A percentile compares a stretch with the other conserved stretches of the same genome.
Evolutionary conservation across 2,329 filamentous ascomycete species (phyloP).

Genomic region (Talaromyces sp.): DNA sequence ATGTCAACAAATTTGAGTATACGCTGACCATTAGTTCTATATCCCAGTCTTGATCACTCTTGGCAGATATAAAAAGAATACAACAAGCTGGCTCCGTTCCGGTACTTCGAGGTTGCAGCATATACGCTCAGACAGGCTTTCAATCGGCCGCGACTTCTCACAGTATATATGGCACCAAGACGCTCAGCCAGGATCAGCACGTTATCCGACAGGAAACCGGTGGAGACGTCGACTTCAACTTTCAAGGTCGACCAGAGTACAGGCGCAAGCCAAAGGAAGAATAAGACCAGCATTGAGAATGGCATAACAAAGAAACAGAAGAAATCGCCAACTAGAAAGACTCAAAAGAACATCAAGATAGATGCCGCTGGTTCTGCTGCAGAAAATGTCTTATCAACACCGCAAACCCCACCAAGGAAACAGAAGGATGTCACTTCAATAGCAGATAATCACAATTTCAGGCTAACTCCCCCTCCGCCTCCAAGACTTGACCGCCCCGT

Average conservation of each 20-base stretch:
- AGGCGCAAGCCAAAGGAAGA: constrained; percentile 20
- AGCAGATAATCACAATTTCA: constrained; percentile 33
- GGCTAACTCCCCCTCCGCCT: constrained; percentile 35
- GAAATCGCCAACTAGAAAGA: background rate
- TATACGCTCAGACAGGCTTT: background rate
- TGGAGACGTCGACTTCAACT: constrained; percentile 7
- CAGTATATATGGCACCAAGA: constrained; percentile 45
- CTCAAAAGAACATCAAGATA: background rate
- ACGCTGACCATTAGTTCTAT: background rate
- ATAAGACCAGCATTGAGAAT: constrained; percentile 21
- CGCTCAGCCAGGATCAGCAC: constrained; percentile 47
- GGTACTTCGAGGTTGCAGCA: background rate
- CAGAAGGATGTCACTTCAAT: constrained; percentile 3
- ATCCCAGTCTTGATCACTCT: background rate
- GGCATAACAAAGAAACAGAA: constrained; percentile 25
- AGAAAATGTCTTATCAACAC: constrained; percentile 13
- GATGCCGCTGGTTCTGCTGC: background rate
- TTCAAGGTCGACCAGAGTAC: constrained; percentile 7
- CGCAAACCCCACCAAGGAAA: constrained; percentile 32
- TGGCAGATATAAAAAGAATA: background rate
- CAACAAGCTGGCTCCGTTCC: constrained; percentile 4
- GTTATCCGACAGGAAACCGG: constrained; percentile 19
- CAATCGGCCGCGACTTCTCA: background rate
- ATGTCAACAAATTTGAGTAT: background rate
- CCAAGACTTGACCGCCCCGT: constrained; percentile 41